These are phyloP conservation scores for Paragyromitra xinjiangensis DNA, from an alignment of 495 filamentous ascomycete species.

Conservation along the genomic window DNA sequence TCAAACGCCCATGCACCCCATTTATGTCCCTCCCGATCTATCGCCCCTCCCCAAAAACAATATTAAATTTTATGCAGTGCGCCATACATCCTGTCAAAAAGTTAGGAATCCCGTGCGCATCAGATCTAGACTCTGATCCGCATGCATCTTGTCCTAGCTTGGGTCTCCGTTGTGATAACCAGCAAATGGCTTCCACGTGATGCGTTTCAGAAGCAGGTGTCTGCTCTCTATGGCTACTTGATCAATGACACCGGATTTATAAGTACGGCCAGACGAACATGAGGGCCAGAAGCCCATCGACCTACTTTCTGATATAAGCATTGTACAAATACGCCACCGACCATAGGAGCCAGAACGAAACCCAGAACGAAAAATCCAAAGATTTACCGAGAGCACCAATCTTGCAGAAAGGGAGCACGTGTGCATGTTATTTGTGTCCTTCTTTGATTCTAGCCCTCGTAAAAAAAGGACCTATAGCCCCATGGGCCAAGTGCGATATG, in stretches of 20 bases:
- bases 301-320: background rate
- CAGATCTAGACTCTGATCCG: background rate
- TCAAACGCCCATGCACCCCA: background rate
- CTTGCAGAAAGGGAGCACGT: no score
- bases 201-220: background rate
- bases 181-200: background rate
- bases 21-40: background rate
- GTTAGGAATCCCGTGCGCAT: background rate
- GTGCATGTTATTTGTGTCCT: no score
- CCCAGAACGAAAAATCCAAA: no score
- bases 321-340: background rate
- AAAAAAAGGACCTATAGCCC: no score
- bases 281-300: background rate
- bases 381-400: no score
- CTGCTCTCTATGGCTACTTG: no score
- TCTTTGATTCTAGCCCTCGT: no score
- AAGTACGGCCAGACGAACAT: background rate
- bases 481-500: no score
- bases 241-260: background rate
- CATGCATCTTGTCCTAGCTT: background rate
- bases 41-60: background rate
- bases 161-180: background rate
- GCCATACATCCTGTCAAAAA: background rate
- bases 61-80: background rate
- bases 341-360: no score